Evolutionary conservation across 495 filamentous ascomycete species (phyloP).

Genomic region (Aspergillus egyptiacus): DNA sequence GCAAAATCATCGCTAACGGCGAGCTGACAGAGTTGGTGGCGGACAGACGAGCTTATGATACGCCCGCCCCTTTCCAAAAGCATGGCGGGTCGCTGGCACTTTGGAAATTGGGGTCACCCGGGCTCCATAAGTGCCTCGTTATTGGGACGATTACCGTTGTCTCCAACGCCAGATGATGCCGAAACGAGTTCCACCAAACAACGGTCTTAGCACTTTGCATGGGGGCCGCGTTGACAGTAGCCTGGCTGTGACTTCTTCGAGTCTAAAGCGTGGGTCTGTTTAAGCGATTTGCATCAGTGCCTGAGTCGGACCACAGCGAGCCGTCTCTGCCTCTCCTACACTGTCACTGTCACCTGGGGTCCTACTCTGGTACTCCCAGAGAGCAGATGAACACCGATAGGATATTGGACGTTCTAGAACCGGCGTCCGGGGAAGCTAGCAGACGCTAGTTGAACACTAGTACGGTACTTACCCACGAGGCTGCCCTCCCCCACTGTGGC

Average conservation of each 20-base stretch:
- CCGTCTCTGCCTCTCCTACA: no score
- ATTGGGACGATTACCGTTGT: not conserved
- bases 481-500: conserved; percentile 1
- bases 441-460: not conserved
- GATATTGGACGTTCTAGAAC: not conserved
- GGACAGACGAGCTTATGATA: conserved; percentile 3
- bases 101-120: conserved; percentile 11
- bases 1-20: not conserved
- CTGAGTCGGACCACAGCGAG: not conserved
- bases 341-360: no score
- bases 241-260: not conserved
- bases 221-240: not conserved
- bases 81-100: conserved; percentile 9
- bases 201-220: not conserved
- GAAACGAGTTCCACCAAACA: no score
- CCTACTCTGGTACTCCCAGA: no score
- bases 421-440: not conserved
- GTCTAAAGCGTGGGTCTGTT: not conserved
- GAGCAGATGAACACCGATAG: not conserved
- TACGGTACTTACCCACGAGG: conserved; percentile 4
- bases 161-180: not conserved
- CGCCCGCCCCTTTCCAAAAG: not conserved
- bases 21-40: conserved; percentile 11
- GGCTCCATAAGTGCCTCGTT: conserved; percentile 4
- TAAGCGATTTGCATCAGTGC: conserved; percentile 2